Conservation (phyloP, 352 stramenopile species). For the Peronospora belbahrii region DNA sequence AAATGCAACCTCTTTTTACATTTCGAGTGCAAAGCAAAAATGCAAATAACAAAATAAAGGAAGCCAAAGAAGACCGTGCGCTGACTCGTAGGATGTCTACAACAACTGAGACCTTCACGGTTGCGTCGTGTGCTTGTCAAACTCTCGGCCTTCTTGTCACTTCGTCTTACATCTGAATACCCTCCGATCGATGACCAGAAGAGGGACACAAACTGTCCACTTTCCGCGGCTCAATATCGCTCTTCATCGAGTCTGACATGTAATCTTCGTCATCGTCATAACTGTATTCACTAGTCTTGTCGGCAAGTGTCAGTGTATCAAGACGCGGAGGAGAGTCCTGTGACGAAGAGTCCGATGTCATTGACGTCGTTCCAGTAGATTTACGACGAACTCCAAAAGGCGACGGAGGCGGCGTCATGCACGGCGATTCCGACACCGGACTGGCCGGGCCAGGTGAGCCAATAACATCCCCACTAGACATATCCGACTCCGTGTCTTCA, state of each 20-base stretch:
- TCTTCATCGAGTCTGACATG: conserved; percentile 70
- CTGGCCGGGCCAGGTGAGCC: conserved; percentile 47
- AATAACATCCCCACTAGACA: conserved; percentile 39
- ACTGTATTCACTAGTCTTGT: conserved; percentile 31
- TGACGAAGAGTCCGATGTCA: conserved; percentile 38
- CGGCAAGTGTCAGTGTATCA: conserved; percentile 32
- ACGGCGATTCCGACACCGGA: conserved; percentile 31
- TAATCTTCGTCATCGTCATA: conserved; percentile 47
- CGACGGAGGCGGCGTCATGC: conserved; percentile 39
- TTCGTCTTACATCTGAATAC: conserved; percentile 63
- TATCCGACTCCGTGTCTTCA: conserved; percentile 58
- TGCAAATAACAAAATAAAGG: conserved; percentile 38
- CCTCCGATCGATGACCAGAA: conserved; percentile 43
- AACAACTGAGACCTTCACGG: conserved; percentile 3
- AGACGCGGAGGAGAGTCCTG: conserved; percentile 35
- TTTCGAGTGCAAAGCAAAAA: conserved; percentile 26
- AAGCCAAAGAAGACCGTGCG: conserved; percentile 10
- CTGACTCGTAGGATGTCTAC: conserved; percentile 12
- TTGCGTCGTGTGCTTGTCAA: conserved; percentile 9
- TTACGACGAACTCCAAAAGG: conserved; percentile 31
- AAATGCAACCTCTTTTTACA: conserved; percentile 30
- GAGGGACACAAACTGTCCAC: conserved; percentile 46
- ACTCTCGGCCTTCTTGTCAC: conserved; percentile 6
- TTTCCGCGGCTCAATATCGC: conserved; percentile 66
- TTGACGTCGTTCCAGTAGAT: conserved; percentile 34